Conservation (phyloP, 345 rosid genomes). For the Eucalyptus camaldulensis region DNA sequence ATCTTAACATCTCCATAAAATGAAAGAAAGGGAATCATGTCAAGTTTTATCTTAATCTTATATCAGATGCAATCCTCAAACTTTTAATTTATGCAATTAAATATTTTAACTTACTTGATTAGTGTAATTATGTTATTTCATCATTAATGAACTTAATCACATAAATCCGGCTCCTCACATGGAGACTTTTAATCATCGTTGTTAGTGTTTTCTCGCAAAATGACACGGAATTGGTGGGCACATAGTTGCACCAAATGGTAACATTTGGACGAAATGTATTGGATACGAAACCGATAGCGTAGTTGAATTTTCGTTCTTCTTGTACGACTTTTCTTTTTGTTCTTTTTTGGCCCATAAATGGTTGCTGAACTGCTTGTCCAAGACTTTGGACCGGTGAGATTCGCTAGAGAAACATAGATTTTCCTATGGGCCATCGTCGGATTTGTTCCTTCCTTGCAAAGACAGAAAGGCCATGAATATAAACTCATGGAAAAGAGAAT, state of each 20-base stretch:
- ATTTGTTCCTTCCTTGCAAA: not conserved
- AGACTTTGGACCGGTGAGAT: slow-evolving; percentile 46
- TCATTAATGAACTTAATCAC: not conserved
- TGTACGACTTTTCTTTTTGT: too few species aligned
- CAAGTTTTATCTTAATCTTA: not conserved
- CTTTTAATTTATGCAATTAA: not conserved
- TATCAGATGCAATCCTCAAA: not conserved
- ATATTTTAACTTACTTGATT: not conserved
- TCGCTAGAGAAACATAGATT: not conserved
- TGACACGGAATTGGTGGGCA: not conserved
- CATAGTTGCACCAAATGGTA: not conserved
- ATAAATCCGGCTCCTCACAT: not conserved
- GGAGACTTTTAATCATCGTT: not conserved
- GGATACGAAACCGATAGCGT: not conserved
- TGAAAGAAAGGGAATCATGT: not conserved
- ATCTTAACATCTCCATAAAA: not conserved
- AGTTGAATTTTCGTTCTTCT: not conserved
- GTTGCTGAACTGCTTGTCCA: slow-evolving; percentile 71
- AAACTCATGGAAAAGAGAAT: not conserved
- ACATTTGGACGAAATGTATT: not conserved
- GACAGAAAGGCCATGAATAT: not conserved
- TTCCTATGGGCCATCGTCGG: not conserved
- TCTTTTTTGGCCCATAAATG: slow-evolving; percentile 8
- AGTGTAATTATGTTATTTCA: not conserved
- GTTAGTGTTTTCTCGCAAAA: not conserved